These are phyloP conservation scores for Paramecium pentaurelia DNA, from an alignment of 73 alveolate species.

Conservation along the genomic window DNA sequence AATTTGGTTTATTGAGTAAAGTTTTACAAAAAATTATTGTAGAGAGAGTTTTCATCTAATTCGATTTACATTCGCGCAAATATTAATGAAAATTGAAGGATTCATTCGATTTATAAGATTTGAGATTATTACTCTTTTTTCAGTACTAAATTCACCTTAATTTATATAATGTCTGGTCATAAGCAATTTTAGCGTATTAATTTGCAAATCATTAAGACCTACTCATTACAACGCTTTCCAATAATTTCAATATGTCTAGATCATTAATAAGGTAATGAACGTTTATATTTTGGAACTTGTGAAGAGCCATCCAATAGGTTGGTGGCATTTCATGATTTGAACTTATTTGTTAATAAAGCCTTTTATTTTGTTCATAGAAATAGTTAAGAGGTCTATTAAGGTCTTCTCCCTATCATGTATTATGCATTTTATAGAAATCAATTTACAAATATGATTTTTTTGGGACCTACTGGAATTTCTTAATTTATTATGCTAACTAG, in stretches of 20 bases:
- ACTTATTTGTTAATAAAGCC: not conserved
- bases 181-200: not conserved
- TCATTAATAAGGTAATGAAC: not conserved
- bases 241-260: not conserved
- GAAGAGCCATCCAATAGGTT: conserved; percentile 2
- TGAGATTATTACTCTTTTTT: not conserved
- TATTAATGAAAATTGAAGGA: not conserved
- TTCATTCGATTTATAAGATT: not conserved
- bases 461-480: conserved; percentile 18
- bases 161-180: not conserved
- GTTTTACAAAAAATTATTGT: conserved; percentile 54
- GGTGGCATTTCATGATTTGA: not conserved
- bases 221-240: not conserved
- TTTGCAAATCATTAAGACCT: not conserved
- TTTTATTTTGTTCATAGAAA: conserved; percentile 7
- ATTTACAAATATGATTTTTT: conserved; percentile 14
- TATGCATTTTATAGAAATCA: not conserved
- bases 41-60: not conserved
- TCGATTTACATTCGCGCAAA: not conserved
- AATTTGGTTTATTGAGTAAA: conserved; percentile 69
- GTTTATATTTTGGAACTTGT: conserved; percentile 5
- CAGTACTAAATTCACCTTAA: not conserved
- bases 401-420: not conserved
- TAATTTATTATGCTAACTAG: not conserved
- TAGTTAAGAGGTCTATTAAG: conserved; percentile 2